A percentile compares a stretch with the other conserved stretches of the same genome.
These are phyloP conservation scores for Acacia concinna DNA, from an alignment of 331 rosid species.

Conservation along the genomic window DNA sequence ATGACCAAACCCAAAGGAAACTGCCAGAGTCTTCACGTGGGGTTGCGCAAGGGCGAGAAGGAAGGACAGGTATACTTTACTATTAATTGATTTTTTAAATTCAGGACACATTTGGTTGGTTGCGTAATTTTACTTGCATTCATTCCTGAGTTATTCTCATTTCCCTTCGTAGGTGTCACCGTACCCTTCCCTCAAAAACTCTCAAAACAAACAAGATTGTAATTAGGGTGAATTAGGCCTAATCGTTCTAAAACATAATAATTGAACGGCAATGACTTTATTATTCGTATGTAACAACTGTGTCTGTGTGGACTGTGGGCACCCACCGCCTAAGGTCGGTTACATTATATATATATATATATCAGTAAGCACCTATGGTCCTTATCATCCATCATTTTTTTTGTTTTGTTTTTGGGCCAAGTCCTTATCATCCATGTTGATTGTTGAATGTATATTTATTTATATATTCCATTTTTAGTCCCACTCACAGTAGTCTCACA, in stretches of 20 bases:
- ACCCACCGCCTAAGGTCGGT: no score
- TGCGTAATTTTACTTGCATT: background rate
- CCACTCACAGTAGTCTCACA: background rate
- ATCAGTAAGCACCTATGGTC: background rate
- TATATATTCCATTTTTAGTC: background rate
- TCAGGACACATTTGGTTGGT: background rate
- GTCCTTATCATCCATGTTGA: no score
- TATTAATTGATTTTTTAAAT: no score
- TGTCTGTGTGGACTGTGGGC: no score
- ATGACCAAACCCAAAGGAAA: conserved; percentile 1
- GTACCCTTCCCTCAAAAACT: background rate
- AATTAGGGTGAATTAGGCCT: background rate
- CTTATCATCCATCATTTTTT: background rate
- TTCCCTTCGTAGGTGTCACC: background rate
- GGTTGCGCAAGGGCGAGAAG: background rate
- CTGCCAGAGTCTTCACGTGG: conserved; percentile 21
- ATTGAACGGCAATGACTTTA: background rate
- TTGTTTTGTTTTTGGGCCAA: no score
- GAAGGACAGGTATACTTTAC: background rate
- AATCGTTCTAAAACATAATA: background rate
- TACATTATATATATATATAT: no score
- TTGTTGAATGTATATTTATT: no score
- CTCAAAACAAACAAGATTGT: no score
- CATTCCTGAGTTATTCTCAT: background rate
- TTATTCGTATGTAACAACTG: no score